Base-by-base conservation (phyloP, 345 rosid genomes). In the Hibiscus mutabilis region DNA sequence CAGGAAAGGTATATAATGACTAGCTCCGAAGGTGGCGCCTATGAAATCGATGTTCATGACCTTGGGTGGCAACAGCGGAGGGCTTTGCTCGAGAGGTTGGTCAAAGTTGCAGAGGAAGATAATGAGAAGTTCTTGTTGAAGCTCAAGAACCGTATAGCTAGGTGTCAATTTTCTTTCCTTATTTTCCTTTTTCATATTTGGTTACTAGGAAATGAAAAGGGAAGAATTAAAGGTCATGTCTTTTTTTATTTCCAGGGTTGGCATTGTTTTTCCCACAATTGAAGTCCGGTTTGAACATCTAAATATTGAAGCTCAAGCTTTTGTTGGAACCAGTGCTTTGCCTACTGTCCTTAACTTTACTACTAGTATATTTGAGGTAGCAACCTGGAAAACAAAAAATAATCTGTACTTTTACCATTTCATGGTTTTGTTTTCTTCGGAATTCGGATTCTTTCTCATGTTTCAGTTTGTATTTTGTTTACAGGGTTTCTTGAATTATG, bases 241-340 rank as follows among this genome's bases (percentile, higher is more conserved):
- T 7, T 3, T 61, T 61, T 35, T 18, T 22, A 1, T 65, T 42
- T 19, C 53, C 74, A 85, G 91, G 65, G 91, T 87, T 63, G 87
- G 91, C 22, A 80, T 87, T 9, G 72, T 77, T 0, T 46, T 81
- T 47, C 91, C 91, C 7, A 80, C 85, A 2, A 77, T 83, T 15
- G 88, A 87, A 79, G 88, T 87, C 2, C 76, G 88, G 68, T 87
- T 76, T 27, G 83, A 87, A 78, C 80, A 83, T 74, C 67, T 87
- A 33, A 83, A 76, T 56, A 19, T 84, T 24, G 84, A 83, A 71
- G 84, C 87, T 42, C 78, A 81, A 51, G 84, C 84, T 4, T 47
- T 72, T 62, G 82, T 70, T 14, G 91, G 84, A 58, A 79, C 80
- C 75, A 83, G 82, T 67, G 87, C 81, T 27, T 35, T 85, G 70